These are phyloP conservation scores for Brettanomyces anomalus DNA, from an alignment of 805 yeast genomes.

Conservation along the genomic window DNA sequence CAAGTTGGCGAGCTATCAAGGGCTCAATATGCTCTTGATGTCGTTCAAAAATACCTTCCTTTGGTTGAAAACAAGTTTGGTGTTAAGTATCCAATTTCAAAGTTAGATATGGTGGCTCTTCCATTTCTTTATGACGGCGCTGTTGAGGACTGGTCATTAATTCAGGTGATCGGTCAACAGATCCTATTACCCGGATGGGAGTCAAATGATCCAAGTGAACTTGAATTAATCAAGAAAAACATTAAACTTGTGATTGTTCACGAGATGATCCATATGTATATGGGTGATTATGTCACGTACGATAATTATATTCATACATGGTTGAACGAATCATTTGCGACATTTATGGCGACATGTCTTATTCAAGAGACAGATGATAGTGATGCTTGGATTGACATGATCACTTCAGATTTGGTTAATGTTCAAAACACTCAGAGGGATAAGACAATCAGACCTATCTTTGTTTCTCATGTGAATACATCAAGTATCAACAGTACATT, in stretches of 20 bases:
- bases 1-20: slow-evolving; percentile 40
- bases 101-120: slow-evolving; percentile 58
- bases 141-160: slow-evolving; percentile 72
- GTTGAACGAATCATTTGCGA: slow-evolving; percentile 75
- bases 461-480: slow-evolving; percentile 26
- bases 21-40: slow-evolving; percentile 42
- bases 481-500: slow-evolving; percentile 39
- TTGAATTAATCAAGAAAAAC: slow-evolving; percentile 13
- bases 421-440: slow-evolving; percentile 23
- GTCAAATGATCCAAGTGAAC: slow-evolving; percentile 10
- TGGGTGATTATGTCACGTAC: slow-evolving; percentile 61
- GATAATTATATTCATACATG: slow-evolving; percentile 63
- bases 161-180: slow-evolving; percentile 50
- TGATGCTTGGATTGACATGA: slow-evolving; percentile 25
- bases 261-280: slow-evolving; percentile 74
- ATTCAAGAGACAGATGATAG: slow-evolving; percentile 21
- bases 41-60: slow-evolving; percentile 40
- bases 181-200: slow-evolving; percentile 29
- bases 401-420: slow-evolving; percentile 17
- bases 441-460: slow-evolving; percentile 31
- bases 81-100: slow-evolving; percentile 44
- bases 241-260: slow-evolving; percentile 55
- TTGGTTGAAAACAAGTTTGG: slow-evolving; percentile 36
- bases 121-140: slow-evolving; percentile 73
- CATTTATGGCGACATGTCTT: slow-evolving; percentile 47